These are phyloP conservation scores for Helianthus tuberosus DNA, from an alignment of 129 eudicot genomes.

Conservation along the genomic window DNA sequence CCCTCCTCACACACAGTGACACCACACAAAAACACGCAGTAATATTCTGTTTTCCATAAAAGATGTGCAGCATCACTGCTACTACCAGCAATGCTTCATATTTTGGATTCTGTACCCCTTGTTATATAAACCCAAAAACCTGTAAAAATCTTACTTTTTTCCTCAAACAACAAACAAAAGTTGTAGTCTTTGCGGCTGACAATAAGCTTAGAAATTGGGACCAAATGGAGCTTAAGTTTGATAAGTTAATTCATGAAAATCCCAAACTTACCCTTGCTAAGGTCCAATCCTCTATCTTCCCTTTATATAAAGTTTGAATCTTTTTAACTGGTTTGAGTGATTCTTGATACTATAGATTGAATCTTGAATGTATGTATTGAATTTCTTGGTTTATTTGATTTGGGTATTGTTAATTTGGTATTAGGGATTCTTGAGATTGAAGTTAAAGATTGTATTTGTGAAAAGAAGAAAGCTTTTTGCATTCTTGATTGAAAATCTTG, in stretches of 20 bases:
- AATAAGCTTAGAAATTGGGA: slow-evolving; percentile 53
- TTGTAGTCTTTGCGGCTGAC: slow-evolving; percentile 53
- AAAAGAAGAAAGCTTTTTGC: slow-evolving; percentile 9
- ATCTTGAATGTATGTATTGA: slow-evolving; percentile 9
- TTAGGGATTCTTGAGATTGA: background rate
- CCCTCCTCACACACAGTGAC: background rate
- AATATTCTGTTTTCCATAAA: background rate
- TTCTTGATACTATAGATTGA: slow-evolving; percentile 16
- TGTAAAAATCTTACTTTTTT: slow-evolving; percentile 24
- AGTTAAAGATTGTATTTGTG: background rate
- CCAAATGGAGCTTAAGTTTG: slow-evolving; percentile 64
- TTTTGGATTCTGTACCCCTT: slow-evolving; percentile 26
- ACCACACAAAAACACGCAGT: background rate
- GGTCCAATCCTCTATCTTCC: slow-evolving; percentile 40
- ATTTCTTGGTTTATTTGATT: slow-evolving; percentile 9
- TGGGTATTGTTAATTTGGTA: slow-evolving; percentile 16
- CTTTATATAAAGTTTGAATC: background rate
- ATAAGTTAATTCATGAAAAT: slow-evolving; percentile 66
- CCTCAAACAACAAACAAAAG: slow-evolving; percentile 37
- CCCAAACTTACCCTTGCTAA: slow-evolving; percentile 69
- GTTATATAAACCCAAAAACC: slow-evolving; percentile 21
- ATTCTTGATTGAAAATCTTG: slow-evolving; percentile 8
- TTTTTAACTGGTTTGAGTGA: slow-evolving; percentile 2
- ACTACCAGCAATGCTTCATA: slow-evolving; percentile 25
- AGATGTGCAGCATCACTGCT: slow-evolving; percentile 50